Percentiles rank a stretch among this genome's conserved stretches.
Evolutionary conservation across 148 eudicot species (phyloP).

Genomic region (Amaranthus cruentus): DNA sequence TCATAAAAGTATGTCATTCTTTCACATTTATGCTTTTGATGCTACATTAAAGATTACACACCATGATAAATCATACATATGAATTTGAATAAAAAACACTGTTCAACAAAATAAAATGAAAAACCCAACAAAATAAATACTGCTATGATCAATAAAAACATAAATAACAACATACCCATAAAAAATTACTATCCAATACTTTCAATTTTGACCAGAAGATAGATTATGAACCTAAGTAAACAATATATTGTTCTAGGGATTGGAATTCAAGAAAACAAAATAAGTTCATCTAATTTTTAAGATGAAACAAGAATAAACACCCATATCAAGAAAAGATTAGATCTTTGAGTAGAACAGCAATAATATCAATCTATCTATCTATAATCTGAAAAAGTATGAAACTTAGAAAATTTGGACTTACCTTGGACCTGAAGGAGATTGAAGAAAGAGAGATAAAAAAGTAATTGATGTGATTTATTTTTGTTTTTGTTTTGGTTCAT

Average conservation of each 20-base stretch:
- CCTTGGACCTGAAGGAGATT: slow-evolving; percentile 40
- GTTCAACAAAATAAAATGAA: not conserved
- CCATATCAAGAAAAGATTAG: slow-evolving; percentile 4
- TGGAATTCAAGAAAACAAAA: slow-evolving; percentile 10
- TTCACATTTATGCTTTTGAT: not conserved
- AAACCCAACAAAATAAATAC: not conserved
- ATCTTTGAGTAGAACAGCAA: not conserved
- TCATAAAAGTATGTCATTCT: not conserved
- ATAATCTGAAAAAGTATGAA: not conserved
- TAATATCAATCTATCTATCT: not conserved
- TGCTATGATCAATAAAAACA: slow-evolving; percentile 8
- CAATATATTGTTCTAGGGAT: not conserved
- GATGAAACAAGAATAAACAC: not conserved
- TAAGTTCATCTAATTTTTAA: not conserved
- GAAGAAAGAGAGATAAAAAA: not conserved
- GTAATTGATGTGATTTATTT: slow-evolving; percentile 3
- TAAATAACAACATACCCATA: slow-evolving; percentile 15
- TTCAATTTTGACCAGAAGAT: not conserved
- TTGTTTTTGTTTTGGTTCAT: not conserved
- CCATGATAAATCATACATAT: slow-evolving; percentile 1
- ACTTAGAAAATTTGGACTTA: slow-evolving; percentile 28
- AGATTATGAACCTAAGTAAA: not conserved
- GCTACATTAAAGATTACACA: not conserved
- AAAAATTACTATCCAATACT: not conserved
- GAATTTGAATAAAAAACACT: not conserved